phyloP scores from a whole-genome alignment of 2,329 filamentous ascomycete genomes.

The Aureobasidium sp. region DNA sequence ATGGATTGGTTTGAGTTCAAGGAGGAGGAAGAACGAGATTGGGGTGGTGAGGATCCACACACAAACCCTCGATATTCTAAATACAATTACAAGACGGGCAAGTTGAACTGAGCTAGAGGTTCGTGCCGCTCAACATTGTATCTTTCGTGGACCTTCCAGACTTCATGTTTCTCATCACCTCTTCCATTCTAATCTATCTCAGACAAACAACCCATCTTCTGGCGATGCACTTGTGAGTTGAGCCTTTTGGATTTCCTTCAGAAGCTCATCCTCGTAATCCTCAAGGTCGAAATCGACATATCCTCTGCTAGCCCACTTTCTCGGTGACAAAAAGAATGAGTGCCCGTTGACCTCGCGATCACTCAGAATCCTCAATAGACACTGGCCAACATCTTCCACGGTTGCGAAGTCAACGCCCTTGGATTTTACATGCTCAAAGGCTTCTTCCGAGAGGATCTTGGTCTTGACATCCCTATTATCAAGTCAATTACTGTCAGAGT shows the following conservation, averaged over 20 bases:
- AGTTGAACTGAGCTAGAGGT: not conserved
- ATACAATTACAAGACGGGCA: not conserved
- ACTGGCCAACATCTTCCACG: conserved; percentile 18
- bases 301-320: not conserved
- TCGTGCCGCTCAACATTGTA: not conserved
- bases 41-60: not conserved
- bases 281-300: not conserved
- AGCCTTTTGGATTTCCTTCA: not conserved
- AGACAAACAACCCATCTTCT: not conserved
- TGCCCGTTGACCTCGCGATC: not conserved
- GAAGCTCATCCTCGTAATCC: not conserved
- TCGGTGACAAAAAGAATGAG: not conserved
- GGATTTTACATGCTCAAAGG: conserved; percentile 12
- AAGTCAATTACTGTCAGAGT: not conserved
- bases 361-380: conserved; percentile 16
- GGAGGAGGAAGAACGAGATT: not conserved
- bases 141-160: not conserved
- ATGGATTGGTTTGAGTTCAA: not conserved
- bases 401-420: conserved; percentile 17
- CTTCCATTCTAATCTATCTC: not conserved
- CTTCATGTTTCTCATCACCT: not conserved
- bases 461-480: conserved; percentile 17
- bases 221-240: not conserved
- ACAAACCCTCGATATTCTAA: not conserved
- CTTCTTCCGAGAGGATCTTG: conserved; percentile 17